Conservation (phyloP, 2,329 filamentous ascomycete species). For the Pseudofabraea citricarpa region DNA sequence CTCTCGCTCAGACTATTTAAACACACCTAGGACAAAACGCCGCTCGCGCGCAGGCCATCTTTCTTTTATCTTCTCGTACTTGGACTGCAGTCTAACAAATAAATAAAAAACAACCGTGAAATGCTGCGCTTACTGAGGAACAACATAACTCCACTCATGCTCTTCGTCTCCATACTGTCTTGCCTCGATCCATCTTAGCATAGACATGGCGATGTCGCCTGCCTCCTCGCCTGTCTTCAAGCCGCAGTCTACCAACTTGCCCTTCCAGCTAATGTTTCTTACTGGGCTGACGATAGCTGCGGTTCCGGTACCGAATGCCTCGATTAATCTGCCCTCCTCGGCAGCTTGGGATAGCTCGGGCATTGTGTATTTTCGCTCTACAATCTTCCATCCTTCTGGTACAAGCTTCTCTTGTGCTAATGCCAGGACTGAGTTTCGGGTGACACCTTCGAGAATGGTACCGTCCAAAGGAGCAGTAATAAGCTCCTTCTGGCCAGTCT, state of each 20-base stretch:
- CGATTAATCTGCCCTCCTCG: slow-evolving; percentile 78
- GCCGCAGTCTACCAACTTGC: slow-evolving; percentile 75
- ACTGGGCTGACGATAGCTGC: slow-evolving; percentile 92
- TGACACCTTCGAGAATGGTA: slow-evolving; percentile 93
- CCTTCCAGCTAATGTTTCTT: slow-evolving; percentile 84
- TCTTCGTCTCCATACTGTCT: slow-evolving; percentile 94
- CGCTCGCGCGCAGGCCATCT: too few relatives aligned
- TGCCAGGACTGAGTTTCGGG: slow-evolving; percentile 81
- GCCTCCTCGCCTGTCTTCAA: slow-evolving; percentile 78
- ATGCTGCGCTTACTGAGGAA: slow-evolving; percentile 20
- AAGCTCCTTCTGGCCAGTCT: slow-evolving; percentile 86
- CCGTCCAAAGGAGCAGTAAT: slow-evolving; percentile 94
- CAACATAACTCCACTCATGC: slow-evolving; percentile 78
- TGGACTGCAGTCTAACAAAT: too few relatives aligned
- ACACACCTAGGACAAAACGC: too few relatives aligned
- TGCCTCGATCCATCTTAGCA: slow-evolving; percentile 96
- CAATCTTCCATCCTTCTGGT: slow-evolving; percentile 83
- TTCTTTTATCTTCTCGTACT: too few relatives aligned
- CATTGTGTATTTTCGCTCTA: slow-evolving; percentile 92
- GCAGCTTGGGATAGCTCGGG: slow-evolving; percentile 75
- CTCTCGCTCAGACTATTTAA: too few relatives aligned
- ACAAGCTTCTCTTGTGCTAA: slow-evolving; percentile 79
- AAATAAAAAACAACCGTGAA: too few relatives aligned
- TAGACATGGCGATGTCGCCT: slow-evolving; percentile 75
- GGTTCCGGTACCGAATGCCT: slow-evolving; percentile 91